A percentile compares a stretch with the other conserved stretches of the same genome.
These are phyloP conservation scores for Trametes gibbosa DNA, from an alignment of 768 basidiomycete genomes.

Conservation along the genomic window DNA sequence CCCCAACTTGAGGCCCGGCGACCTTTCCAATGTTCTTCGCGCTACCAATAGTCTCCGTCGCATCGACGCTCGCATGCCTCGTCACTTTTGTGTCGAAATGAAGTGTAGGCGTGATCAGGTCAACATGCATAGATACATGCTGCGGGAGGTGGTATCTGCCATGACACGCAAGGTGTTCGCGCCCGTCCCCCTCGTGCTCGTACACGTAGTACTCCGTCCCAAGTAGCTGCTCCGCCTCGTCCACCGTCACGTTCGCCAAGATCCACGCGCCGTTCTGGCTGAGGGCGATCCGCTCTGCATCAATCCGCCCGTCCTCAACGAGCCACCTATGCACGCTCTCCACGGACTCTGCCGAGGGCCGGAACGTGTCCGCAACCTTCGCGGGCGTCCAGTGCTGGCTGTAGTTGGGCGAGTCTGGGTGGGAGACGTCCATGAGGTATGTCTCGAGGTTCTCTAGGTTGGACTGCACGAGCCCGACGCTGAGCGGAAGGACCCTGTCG, in stretches of 20 bases:
- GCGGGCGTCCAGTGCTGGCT: conserved; percentile 48
- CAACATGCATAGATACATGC: conserved; percentile 55
- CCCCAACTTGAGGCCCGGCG: neutral
- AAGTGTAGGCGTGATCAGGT: conserved; percentile 69
- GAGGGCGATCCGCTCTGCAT: conserved; percentile 36
- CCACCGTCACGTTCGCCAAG: conserved; percentile 37
- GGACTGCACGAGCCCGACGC: conserved; percentile 46
- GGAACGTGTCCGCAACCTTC: conserved; percentile 44
- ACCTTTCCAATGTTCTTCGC: conserved; percentile 13
- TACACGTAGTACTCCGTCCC: conserved; percentile 55
- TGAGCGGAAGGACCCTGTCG: conserved; percentile 41
- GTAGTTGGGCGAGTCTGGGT: conserved; percentile 49
- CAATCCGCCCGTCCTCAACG: conserved; percentile 36
- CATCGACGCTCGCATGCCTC: conserved; percentile 27
- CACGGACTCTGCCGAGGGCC: conserved; percentile 42
- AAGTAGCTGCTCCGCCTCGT: conserved; percentile 44
- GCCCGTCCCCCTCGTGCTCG: conserved; percentile 49
- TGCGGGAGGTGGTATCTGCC: conserved; percentile 61
- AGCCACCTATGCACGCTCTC: conserved; percentile 45
- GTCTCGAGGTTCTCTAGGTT: conserved; percentile 46
- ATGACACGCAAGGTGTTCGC: conserved; percentile 57
- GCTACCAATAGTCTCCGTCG: neutral
- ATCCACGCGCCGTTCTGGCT: conserved; percentile 43
- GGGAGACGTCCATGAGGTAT: conserved; percentile 45
- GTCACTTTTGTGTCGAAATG: conserved; percentile 50